phyloP scores from a whole-genome alignment of 2,329 filamentous ascomycete genomes.

The Aspergillus sp. region DNA sequence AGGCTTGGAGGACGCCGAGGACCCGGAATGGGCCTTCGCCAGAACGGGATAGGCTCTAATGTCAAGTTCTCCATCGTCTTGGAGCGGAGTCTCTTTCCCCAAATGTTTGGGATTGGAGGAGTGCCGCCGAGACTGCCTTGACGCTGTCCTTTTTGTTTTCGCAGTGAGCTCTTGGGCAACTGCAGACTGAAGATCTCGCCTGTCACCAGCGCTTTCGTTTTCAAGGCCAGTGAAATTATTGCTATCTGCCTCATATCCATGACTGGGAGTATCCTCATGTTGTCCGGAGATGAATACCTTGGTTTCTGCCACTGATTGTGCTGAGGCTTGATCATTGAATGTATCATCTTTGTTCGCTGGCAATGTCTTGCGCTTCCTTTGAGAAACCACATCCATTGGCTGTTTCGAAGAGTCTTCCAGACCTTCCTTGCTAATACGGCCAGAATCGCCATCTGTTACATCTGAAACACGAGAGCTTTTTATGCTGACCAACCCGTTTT shows the following conservation, averaged over 20 bases:
- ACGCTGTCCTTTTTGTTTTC: conserved; percentile 1
- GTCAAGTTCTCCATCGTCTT: neutral
- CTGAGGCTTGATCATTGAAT: neutral
- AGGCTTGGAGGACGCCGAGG: too few relatives aligned
- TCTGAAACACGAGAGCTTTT: conserved; percentile 8
- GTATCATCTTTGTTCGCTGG: conserved; percentile 13
- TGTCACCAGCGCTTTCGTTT: neutral
- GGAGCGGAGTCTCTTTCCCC: conserved; percentile 1
- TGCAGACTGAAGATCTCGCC: neutral
- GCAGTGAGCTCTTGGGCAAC: neutral
- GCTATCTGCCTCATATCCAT: neutral
- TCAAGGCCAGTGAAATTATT: neutral
- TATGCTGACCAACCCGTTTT: neutral
- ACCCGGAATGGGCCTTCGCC: too few relatives aligned
- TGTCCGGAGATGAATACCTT: neutral
- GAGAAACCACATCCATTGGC: conserved; percentile 20
- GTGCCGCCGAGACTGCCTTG: conserved; percentile 24
- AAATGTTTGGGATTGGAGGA: conserved; percentile 25
- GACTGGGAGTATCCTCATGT: too few relatives aligned
- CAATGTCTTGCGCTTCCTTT: conserved; percentile 26
- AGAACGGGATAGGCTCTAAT: too few relatives aligned
- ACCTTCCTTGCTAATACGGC: conserved; percentile 9
- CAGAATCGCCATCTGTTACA: conserved; percentile 10
- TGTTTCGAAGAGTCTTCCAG: conserved; percentile 9
- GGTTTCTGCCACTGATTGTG: neutral